phyloP scores from a whole-genome alignment of 306 rosid genomes.

The Cicer yamashitae region DNA sequence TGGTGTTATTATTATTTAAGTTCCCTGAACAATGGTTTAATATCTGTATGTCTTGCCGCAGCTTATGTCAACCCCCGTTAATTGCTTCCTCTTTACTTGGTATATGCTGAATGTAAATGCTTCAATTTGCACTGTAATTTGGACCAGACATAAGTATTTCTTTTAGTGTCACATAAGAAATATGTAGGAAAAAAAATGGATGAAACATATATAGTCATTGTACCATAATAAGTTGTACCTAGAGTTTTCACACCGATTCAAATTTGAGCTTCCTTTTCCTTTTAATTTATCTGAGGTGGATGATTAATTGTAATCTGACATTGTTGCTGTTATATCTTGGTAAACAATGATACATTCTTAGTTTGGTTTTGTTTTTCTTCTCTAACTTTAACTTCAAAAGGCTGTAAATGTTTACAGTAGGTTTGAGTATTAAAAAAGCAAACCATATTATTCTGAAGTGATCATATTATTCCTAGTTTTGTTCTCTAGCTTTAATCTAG shows the following conservation, averaged over 20 bases:
- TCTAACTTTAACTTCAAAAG: conserved; percentile 15
- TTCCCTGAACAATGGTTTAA: conserved; percentile 1
- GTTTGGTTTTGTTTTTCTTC: conserved; percentile 2
- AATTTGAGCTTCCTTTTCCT: conserved; percentile 18
- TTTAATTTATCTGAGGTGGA: conserved; percentile 1
- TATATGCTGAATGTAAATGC: background rate
- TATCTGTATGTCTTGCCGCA: conserved; percentile 4
- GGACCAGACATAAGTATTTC: background rate
- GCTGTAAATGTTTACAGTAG: conserved; percentile 25
- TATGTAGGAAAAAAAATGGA: background rate
- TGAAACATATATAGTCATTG: background rate
- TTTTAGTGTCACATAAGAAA: conserved; percentile 26
- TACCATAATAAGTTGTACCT: conserved; percentile 6
- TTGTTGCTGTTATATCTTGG: conserved; percentile 20
- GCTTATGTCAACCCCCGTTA: background rate
- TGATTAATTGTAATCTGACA: background rate
- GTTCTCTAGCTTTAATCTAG: too few relatives aligned
- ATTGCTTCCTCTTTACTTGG: conserved; percentile 20
- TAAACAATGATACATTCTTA: conserved; percentile 3
- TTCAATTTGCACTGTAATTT: conserved; percentile 22
- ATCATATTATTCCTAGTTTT: too few relatives aligned
- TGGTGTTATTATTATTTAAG: conserved; percentile 27
- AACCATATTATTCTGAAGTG: background rate
- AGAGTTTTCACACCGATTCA: conserved; percentile 30
- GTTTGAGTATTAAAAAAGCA: conserved; percentile 27